Conservation (phyloP, 306 rosid genomes). For the Argentina anserina region DNA sequence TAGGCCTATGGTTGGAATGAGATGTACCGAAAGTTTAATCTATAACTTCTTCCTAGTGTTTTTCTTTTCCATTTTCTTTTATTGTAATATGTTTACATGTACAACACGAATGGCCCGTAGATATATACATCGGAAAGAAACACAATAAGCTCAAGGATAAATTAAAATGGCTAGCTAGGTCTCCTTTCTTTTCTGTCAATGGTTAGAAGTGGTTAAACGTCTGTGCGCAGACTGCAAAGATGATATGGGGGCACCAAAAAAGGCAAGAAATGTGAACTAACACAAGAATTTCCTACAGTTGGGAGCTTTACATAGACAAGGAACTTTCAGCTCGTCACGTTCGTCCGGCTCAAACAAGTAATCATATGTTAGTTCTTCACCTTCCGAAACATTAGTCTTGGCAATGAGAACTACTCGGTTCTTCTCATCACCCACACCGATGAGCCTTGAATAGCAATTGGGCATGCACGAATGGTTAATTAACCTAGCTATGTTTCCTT, state of each 20-base stretch:
- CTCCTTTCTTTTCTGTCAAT: constrained; percentile 4
- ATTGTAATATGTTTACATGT: constrained; percentile 22
- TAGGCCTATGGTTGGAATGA: no score
- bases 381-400: constrained; percentile 67
- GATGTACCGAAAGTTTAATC: no score
- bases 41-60: no score
- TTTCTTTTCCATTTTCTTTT: constrained; percentile 9
- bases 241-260: constrained; percentile 9
- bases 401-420: constrained; percentile 91
- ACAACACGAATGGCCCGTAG: constrained; percentile 27
- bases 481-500: constrained; percentile 82
- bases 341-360: constrained; percentile 92
- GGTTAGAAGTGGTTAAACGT: constrained; percentile 36
- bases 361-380: constrained; percentile 94
- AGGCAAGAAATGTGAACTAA: constrained; percentile 30
- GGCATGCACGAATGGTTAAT: constrained; percentile 99
- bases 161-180: background rate
- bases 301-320: constrained; percentile 77
- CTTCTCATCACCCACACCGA: constrained; percentile 62
- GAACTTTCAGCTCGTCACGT: constrained; percentile 77
- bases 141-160: constrained; percentile 6
- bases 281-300: constrained; percentile 82
- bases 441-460: constrained; percentile 88
- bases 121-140: background rate
- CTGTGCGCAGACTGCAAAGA: background rate